Evolutionary conservation across 768 basidiomycete genomes (phyloP), one percentile per base, ranked within the genome.

Genomic region (Boletus rex-veris): DNA sequence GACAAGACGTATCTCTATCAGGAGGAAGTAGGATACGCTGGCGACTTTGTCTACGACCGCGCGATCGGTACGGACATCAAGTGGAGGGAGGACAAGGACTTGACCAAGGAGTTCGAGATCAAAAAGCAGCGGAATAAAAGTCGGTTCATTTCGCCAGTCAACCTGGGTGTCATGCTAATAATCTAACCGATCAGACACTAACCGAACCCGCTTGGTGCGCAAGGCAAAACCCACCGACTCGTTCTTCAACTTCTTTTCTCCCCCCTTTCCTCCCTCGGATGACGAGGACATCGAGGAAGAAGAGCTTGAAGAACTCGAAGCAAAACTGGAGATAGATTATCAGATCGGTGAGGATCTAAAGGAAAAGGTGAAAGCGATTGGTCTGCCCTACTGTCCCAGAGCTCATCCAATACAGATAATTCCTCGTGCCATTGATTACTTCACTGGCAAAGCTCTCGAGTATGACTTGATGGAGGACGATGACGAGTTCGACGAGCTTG

Each of bases 81-180:
- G 72, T 99, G 96, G 96, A 96, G 96, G 76, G 94, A 92, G 71
- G 95, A 96, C 63, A 95, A 97, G 76, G 92, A 99, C 74, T 79
- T 99, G 53, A 99, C 96, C 48, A 92, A 93, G 76, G 90, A 91
- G 75, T 90, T 92, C 64, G 96, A 98, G 77, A 95, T 98, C 72
- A 97, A 96, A 82, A 98, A 97, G 79, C 96, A 98, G 75, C 80
- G 96, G 65, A 99, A 99, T 77, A 99, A 98, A 82, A 94, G 95
- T 97, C n/a, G 55, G 48, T 24, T 19, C 15, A 28, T 40, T 60
- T 43, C 50, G 24, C 28, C 33, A 15, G 4, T 49, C 42, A 15
- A 19, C 39, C 28, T 19, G 19, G 16, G 24, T 26, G 33, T 15
- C 26, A 9, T 35, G 41, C 52, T 62, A 16, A 52, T 39, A 11